A percentile compares a stretch with the other conserved stretches of the same genome.
phyloP scores from a whole-genome alignment of 2,329 filamentous ascomycete species.

The Monosporascus sp. region DNA sequence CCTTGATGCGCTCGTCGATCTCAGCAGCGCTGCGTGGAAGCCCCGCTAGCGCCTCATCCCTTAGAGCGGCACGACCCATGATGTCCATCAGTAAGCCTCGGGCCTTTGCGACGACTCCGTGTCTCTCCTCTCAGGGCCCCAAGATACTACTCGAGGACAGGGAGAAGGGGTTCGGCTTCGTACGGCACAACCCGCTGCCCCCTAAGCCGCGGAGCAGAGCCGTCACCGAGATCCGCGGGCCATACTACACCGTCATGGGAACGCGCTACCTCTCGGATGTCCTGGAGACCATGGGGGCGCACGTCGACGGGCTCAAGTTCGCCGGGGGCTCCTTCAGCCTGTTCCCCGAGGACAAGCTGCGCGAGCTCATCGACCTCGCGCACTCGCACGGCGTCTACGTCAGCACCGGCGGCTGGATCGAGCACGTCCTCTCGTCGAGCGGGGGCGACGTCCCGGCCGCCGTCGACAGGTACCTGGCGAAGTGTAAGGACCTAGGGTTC shows the following conservation, averaged over 20 bases:
- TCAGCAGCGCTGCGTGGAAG: background rate
- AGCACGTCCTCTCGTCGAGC: constrained; percentile 42
- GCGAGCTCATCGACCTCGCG: constrained; percentile 43
- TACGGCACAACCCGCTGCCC: constrained; percentile 41
- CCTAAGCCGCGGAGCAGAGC: constrained; percentile 43
- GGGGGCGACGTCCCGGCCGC: constrained; percentile 30
- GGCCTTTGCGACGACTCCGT: background rate
- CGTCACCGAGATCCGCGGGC: constrained; percentile 51
- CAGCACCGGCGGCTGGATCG: constrained; percentile 51
- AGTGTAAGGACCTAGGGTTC: constrained; percentile 48
- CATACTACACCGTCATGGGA: constrained; percentile 51
- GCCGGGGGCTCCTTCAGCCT: constrained; percentile 48
- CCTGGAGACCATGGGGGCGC: constrained; percentile 49
- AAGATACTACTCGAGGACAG: constrained; percentile 39
- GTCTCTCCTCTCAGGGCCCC: background rate
- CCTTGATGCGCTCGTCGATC: background rate
- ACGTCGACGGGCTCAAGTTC: constrained; percentile 52
- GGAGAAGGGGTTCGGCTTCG: constrained; percentile 44
- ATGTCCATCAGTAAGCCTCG: background rate
- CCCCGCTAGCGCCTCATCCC: background rate
- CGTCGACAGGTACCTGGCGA: constrained; percentile 46
- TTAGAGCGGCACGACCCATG: background rate
- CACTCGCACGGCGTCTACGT: constrained; percentile 46
- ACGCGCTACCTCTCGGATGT: constrained; percentile 47
- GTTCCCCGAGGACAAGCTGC: constrained; percentile 39